Base-by-base conservation (phyloP, 2,329 filamentous ascomycete species). In the Pestalotiopsis sp. region DNA sequence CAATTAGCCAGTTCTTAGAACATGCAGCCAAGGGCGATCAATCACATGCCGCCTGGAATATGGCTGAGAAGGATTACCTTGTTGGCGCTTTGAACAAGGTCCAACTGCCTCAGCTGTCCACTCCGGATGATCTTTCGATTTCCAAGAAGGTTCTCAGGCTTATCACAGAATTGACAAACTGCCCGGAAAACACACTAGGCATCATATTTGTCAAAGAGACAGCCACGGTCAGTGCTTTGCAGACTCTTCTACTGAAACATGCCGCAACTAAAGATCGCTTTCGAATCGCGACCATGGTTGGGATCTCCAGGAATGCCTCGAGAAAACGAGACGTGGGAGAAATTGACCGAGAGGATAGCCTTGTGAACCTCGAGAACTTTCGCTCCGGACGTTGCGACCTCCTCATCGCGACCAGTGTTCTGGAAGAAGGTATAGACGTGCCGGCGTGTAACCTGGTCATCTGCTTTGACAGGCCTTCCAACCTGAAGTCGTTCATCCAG, bases 191-290 rank as follows among this genome's bases (percentile, higher is more conserved):
- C 1, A 78, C 83, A 0, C 84, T 86, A 4, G 89, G 90, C 0
- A 89, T 95, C 17, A 79, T 94, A 0, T 95, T 95, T 72, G 92
- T 88, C 27, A 82, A 87, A 68, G 88, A 92, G 74, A 82, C 91
- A 65, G 85, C 85, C 1, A 89, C 88, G 0, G 90, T 90, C 0
- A 84, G 83, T 6, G 85, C 92, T 4, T 80, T 95, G 38, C 79
- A 84, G 2, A 83, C 89, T 4, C 75, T 93, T 1, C 78, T 94
- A 1, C 82, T 83, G 0, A 73, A 81, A 0, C 86, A 90, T 70
- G 86, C 90, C 0, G 70, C 73, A 0, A 80, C 86, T 14, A 77
- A 74, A n/a, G 70, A 76, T 4, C 83, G 79, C 27, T 89, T 88
- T 72, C 80, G 78, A 2, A 80, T 87, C 11, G 88, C 86, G 1